Percentiles rank a stretch among this genome's conserved stretches.
phyloP scores from a whole-genome alignment of 1,284 basidiomycete genomes.

The Lentinus polychrous region DNA sequence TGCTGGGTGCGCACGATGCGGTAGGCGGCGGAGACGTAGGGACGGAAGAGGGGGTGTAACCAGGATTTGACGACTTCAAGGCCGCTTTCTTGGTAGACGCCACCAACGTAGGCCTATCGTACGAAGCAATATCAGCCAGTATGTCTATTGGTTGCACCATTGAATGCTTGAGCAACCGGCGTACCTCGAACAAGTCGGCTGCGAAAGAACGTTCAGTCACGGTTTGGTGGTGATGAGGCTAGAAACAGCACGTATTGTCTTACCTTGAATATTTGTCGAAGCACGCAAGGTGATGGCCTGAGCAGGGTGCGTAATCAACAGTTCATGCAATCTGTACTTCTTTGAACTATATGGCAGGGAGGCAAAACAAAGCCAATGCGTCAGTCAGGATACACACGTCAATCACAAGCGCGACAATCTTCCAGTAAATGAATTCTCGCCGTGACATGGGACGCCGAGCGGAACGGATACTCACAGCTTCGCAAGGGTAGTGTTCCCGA shows the following conservation, averaged over 20 bases:
- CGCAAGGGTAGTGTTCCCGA: constrained; percentile 67
- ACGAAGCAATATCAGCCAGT: not conserved
- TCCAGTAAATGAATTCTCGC: no score
- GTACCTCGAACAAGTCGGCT: constrained; percentile 75
- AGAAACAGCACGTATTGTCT: constrained; percentile 9
- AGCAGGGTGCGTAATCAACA: constrained; percentile 55
- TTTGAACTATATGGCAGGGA: constrained; percentile 39
- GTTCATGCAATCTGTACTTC: constrained; percentile 53
- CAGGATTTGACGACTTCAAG: constrained; percentile 47
- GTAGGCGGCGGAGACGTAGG: constrained; percentile 58
- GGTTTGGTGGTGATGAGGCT: no score
- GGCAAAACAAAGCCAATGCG: no score
- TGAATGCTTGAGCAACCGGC: constrained; percentile 9
- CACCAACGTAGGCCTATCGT: constrained; percentile 64
- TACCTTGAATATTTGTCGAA: constrained; percentile 65
- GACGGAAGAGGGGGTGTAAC: constrained; percentile 53
- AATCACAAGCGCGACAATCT: not conserved
- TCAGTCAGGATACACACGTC: not conserved
- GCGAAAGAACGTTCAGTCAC: constrained; percentile 7
- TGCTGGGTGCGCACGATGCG: constrained; percentile 54
- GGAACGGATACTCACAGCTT: constrained; percentile 41
- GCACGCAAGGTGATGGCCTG: constrained; percentile 62
- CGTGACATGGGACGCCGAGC: not conserved
- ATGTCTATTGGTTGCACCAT: not conserved
- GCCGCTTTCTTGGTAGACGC: constrained; percentile 62